Evolutionary conservation across 805 yeast species (phyloP).

Genomic region (Spathaspora hagerdaliae): DNA sequence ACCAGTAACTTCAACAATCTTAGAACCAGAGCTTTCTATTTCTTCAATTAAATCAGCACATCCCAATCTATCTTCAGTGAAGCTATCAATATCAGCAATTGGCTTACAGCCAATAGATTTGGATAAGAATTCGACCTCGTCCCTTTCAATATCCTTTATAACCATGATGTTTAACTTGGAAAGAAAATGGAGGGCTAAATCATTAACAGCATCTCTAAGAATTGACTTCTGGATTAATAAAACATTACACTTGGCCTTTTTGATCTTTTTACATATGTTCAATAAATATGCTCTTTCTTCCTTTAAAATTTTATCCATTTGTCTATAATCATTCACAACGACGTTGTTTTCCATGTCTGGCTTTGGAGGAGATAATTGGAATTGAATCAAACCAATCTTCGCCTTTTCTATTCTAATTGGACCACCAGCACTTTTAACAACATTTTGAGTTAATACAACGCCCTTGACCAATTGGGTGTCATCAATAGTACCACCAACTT

Average conservation of each 20-base stretch:
- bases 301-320: slow-evolving; percentile 97
- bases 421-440: slow-evolving; percentile 87
- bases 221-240: slow-evolving; percentile 88
- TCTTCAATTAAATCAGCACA: slow-evolving; percentile 91
- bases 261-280: slow-evolving; percentile 92
- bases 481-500: slow-evolving; percentile 96
- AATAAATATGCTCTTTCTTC: slow-evolving; percentile 95
- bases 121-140: slow-evolving; percentile 86
- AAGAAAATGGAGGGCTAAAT: slow-evolving; percentile 88
- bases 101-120: slow-evolving; percentile 91
- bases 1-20: slow-evolving; percentile 83
- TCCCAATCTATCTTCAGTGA: slow-evolving; percentile 90
- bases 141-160: slow-evolving; percentile 92
- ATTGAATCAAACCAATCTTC: slow-evolving; percentile 82
- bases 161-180: slow-evolving; percentile 92
- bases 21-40: slow-evolving; percentile 83
- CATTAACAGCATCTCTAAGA: slow-evolving; percentile 91
- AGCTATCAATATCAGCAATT: slow-evolving; percentile 90
- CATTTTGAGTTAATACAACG: slow-evolving; percentile 88
- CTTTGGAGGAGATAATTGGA: slow-evolving; percentile 93
- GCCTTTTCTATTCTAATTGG: slow-evolving; percentile 95
- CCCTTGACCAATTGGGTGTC: slow-evolving; percentile 93
- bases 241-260: slow-evolving; percentile 95
- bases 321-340: slow-evolving; percentile 96
- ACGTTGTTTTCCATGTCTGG: slow-evolving; percentile 98